Evolutionary conservation across 2,329 filamentous ascomycete genomes (phyloP).

Genomic region (Cercospora zeae-maydis): DNA sequence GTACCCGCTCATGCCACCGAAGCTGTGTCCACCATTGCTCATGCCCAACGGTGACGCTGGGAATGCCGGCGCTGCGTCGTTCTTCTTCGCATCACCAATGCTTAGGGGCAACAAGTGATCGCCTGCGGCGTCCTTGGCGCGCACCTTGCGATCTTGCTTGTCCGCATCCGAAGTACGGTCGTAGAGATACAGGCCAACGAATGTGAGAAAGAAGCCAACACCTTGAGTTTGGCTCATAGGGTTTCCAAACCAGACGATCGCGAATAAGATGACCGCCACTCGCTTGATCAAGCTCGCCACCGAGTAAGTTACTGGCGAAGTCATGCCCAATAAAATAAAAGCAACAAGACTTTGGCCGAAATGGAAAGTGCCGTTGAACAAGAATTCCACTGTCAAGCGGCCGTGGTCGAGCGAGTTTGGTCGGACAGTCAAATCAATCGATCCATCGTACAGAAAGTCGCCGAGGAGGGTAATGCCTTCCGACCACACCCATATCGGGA

Average conservation of each 20-base stretch:
- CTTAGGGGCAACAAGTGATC: conserved; percentile 65
- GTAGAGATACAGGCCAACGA: conserved; percentile 89
- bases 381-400: conserved; percentile 69
- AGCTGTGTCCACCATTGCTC: conserved; percentile 18
- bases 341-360: conserved; percentile 95
- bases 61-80: conserved; percentile 30
- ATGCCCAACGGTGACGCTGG: conserved; percentile 23
- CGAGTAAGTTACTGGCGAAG: conserved; percentile 94
- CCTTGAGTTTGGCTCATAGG: conserved; percentile 79
- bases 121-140: conserved; percentile 57
- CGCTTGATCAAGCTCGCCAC: conserved; percentile 95
- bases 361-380: conserved; percentile 96
- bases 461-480: conserved; percentile 75
- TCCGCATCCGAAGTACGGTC: conserved; percentile 86
- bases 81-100: conserved; percentile 34
- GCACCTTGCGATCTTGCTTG: conserved; percentile 77
- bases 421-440: conserved; percentile 70
- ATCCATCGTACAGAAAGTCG: conserved; percentile 78
- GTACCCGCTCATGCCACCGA: conserved; percentile 32
- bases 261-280: conserved; percentile 92
- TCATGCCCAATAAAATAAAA: conserved; percentile 85
- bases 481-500: conserved; percentile 88
- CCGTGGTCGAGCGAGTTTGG: conserved; percentile 67
- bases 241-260: conserved; percentile 94
- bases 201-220: conserved; percentile 81